Evolutionary conservation across 2,329 filamentous ascomycete species (phyloP).

Genomic region (Fusarium pseudonygamai): DNA sequence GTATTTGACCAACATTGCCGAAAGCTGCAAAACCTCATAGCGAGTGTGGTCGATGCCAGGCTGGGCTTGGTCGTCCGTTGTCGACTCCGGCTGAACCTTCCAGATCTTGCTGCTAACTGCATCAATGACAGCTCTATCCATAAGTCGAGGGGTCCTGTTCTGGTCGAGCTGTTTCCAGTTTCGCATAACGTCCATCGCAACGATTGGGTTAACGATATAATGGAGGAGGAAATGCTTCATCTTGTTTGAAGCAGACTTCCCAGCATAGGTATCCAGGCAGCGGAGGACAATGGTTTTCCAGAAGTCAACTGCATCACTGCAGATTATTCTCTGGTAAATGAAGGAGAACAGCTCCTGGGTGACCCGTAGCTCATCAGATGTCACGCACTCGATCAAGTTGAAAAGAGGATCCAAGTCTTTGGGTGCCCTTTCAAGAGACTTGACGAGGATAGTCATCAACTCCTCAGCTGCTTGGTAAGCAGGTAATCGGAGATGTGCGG

Average conservation of each 20-base stretch:
- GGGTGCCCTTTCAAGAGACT: constrained; percentile 77
- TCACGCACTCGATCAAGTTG: constrained; percentile 83
- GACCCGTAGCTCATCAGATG: constrained; percentile 81
- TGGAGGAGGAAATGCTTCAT: constrained; percentile 93
- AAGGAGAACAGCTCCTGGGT: constrained; percentile 81
- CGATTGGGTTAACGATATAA: constrained; percentile 92
- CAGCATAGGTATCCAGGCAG: constrained; percentile 87
- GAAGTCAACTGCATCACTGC: constrained; percentile 84
- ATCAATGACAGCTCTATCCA: constrained; percentile 89
- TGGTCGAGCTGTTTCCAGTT: constrained; percentile 72
- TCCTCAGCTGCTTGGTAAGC: constrained; percentile 91
- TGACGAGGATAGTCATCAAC: constrained; percentile 84
- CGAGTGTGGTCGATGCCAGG: constrained; percentile 93
- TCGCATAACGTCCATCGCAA: constrained; percentile 94
- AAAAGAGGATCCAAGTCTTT: constrained; percentile 87
- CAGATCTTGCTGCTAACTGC: constrained; percentile 92
- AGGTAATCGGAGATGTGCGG: constrained; percentile 78
- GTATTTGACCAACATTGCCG: constrained; percentile 94
- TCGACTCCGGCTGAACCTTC: constrained; percentile 86
- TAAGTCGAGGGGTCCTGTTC: constrained; percentile 71
- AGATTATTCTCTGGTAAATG: constrained; percentile 87
- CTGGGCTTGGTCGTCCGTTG: constrained; percentile 83
- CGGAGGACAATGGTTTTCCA: constrained; percentile 84
- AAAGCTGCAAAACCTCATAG: constrained; percentile 95
- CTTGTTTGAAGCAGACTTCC: constrained; percentile 81